Evolutionary conservation across 1,284 basidiomycete genomes (phyloP).

Genomic region (Boletus sp.): DNA sequence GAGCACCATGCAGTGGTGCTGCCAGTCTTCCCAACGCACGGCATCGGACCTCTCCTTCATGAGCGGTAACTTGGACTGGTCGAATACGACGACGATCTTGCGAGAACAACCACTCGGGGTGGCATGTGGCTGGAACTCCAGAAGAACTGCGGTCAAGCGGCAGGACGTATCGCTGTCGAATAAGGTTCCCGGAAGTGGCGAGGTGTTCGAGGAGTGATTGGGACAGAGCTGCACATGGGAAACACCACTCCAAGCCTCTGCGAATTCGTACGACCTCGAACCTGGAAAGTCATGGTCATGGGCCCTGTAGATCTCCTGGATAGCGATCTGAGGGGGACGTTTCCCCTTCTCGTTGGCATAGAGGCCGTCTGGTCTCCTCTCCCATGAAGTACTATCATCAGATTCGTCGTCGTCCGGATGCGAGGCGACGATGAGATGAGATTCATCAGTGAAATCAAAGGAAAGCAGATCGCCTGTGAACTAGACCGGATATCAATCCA

Average conservation of each 20-base stretch:
- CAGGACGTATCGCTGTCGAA: constrained; percentile 29
- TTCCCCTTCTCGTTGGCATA: constrained; percentile 31
- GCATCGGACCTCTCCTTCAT: constrained; percentile 16
- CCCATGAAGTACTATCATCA: constrained; percentile 31
- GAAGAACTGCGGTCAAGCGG: constrained; percentile 25
- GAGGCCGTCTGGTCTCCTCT: constrained; percentile 31
- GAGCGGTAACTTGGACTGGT: constrained; percentile 26
- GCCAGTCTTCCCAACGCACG: constrained; percentile 34
- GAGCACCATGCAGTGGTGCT: constrained; percentile 31
- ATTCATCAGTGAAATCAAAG: constrained; percentile 32
- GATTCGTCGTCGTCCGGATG: constrained; percentile 35
- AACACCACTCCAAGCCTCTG: constrained; percentile 28
- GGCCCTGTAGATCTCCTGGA: constrained; percentile 26
- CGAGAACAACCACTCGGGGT: constrained; percentile 32
- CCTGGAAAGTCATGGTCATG: constrained; percentile 8
- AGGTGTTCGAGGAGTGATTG: constrained; percentile 21
- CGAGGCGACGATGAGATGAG: constrained; percentile 23
- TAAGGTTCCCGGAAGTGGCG: constrained; percentile 25
- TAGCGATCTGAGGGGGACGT: constrained; percentile 28
- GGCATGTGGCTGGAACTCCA: constrained; percentile 29
- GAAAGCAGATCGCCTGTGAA: constrained; percentile 32
- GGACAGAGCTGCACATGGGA: constrained; percentile 34
- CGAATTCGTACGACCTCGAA: constrained; percentile 30
- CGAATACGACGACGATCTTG: constrained; percentile 31
- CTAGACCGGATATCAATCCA: constrained; percentile 13